These are phyloP conservation scores for Alternaria tenuissima DNA, from an alignment of 2,329 filamentous ascomycete genomes.

Conservation along the genomic window DNA sequence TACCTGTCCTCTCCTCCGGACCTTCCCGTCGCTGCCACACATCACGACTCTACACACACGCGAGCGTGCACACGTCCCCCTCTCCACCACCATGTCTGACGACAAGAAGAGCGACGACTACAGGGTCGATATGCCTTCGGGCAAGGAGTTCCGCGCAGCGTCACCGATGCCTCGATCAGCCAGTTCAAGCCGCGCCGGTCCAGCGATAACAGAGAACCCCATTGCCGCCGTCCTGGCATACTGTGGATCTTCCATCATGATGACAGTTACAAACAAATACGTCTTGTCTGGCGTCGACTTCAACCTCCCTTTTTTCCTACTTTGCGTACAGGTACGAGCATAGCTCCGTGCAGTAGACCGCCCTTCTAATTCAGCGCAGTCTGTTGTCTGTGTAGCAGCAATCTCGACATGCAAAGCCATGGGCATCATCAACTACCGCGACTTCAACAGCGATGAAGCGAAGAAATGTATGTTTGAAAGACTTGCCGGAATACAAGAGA, in stretches of 20 bases:
- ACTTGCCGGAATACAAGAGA: background rate
- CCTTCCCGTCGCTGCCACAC: slow-evolving; percentile 25
- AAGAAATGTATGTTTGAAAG: slow-evolving; percentile 78
- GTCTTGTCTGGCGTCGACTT: slow-evolving; percentile 89
- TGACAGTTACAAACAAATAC: slow-evolving; percentile 99
- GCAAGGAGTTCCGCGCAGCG: slow-evolving; percentile 53
- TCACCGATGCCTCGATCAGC: slow-evolving; percentile 60
- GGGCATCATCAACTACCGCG: slow-evolving; percentile 82
- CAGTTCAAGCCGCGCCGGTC: slow-evolving; percentile 27
- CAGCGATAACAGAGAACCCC: slow-evolving; percentile 73
- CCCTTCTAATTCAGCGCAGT: slow-evolving; percentile 62
- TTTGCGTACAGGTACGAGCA: slow-evolving; percentile 84
- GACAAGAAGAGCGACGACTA: slow-evolving; percentile 88
- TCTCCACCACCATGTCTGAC: slow-evolving; percentile 72
- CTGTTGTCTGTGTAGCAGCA: slow-evolving; percentile 84
- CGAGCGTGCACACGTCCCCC: slow-evolving; percentile 14
- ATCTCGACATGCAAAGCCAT: slow-evolving; percentile 83
- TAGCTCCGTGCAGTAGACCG: background rate
- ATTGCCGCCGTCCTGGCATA: slow-evolving; percentile 84
- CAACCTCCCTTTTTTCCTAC: slow-evolving; percentile 96
- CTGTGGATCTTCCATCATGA: slow-evolving; percentile 95
- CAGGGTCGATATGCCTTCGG: slow-evolving; percentile 68
- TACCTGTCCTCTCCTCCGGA: slow-evolving; percentile 27
- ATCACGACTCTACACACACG: slow-evolving; percentile 4
- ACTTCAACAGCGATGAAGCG: slow-evolving; percentile 87